Evolutionary conservation across 495 filamentous ascomycete genomes (phyloP).

Genomic region (Aspergillus mulundensis): DNA sequence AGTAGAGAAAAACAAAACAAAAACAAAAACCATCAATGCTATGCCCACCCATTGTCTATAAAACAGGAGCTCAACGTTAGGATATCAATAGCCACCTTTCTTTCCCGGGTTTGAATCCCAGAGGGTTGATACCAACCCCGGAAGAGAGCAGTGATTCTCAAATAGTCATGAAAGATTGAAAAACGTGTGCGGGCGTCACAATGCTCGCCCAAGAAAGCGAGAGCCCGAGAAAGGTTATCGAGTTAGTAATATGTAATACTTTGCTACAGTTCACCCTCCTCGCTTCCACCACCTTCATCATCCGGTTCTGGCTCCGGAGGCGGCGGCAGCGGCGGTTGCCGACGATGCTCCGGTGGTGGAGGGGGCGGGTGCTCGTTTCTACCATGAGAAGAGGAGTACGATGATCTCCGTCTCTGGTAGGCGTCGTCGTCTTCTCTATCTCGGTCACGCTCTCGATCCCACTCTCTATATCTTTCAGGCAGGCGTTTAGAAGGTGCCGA

Average conservation of each 20-base stretch:
- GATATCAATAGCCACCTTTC: too few species aligned
- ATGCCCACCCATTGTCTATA: neutral
- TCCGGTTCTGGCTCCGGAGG: constrained; percentile 14
- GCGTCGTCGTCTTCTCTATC: constrained; percentile 11
- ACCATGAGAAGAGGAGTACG: constrained; percentile 1
- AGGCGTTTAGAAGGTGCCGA: constrained; percentile 12
- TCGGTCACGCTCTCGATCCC: constrained; percentile 10
- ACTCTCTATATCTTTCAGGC: constrained; percentile 3
- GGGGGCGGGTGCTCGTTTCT: constrained; percentile 8
- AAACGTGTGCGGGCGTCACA: too few species aligned
- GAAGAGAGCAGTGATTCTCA: too few species aligned
- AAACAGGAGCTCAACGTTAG: too few species aligned
- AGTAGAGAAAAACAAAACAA: neutral
- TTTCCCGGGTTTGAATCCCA: too few species aligned
- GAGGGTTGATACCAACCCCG: too few species aligned
- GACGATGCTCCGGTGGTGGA: constrained; percentile 6
- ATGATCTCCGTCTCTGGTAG: constrained; percentile 11
- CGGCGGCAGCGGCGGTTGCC: constrained; percentile 11
- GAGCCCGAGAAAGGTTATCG: too few species aligned
- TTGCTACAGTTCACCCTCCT: constrained; percentile 44
- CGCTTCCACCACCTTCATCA: constrained; percentile 38
- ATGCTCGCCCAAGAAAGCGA: too few species aligned
- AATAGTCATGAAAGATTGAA: too few species aligned
- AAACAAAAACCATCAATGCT: neutral
- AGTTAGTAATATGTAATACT: too few species aligned